Evolutionary conservation across 257 asterid genomes (phyloP).

Genomic region (Salvia miltiorrhiza): DNA sequence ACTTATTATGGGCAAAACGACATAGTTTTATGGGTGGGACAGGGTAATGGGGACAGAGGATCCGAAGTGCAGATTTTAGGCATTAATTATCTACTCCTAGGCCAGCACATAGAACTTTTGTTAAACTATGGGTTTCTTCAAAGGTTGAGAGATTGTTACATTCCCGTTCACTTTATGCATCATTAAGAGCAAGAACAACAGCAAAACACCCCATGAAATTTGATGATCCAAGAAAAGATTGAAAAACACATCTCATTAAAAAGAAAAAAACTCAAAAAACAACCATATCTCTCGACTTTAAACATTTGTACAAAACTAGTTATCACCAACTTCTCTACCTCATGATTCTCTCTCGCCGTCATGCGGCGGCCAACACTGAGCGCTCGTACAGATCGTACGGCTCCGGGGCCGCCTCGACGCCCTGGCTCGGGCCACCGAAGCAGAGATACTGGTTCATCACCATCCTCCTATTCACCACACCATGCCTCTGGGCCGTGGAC

Average conservation of each 20-base stretch:
- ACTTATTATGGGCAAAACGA: too few species aligned
- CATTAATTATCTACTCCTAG: too few species aligned
- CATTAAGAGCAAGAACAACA: too few species aligned
- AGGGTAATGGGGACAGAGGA: too few species aligned
- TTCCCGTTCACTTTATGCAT: too few species aligned
- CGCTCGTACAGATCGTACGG: conserved; percentile 54
- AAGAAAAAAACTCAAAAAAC: background rate
- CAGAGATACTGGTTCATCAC: conserved; percentile 69
- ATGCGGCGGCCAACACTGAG: conserved; percentile 54
- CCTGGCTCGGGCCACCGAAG: conserved; percentile 49
- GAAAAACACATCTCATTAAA: background rate
- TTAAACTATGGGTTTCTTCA: too few species aligned
- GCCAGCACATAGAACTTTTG: too few species aligned
- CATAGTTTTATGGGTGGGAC: too few species aligned
- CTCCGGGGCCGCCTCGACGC: conserved; percentile 23
- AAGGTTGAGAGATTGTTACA: too few species aligned
- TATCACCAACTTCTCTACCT: background rate
- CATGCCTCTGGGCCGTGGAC: background rate
- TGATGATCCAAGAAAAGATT: background rate
- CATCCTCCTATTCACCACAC: conserved; percentile 37
- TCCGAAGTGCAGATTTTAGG: too few species aligned
- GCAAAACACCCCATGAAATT: too few species aligned
- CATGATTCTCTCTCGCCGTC: conserved; percentile 16
- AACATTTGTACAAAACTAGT: conserved; percentile 24
- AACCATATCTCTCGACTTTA: background rate